Conservation (phyloP, 164 flowering plant species). For the Piper betle region DNA sequence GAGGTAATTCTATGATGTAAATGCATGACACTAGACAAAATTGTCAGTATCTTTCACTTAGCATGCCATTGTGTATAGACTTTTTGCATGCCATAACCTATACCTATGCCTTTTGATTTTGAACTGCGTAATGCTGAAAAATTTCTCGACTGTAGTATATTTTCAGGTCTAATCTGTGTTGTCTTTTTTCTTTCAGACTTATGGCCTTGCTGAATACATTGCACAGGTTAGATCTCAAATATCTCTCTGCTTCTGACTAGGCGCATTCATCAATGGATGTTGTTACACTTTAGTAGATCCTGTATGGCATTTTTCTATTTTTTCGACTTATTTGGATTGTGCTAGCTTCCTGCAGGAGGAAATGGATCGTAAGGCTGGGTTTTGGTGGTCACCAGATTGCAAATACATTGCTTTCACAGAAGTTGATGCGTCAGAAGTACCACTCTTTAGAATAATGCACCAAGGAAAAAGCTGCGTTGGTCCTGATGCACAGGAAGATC, state of each 20-base stretch:
- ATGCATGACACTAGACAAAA: too few relatives aligned
- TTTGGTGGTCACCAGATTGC: slow-evolving; percentile 97
- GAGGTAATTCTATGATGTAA: too few relatives aligned
- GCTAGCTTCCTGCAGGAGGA: slow-evolving; percentile 55
- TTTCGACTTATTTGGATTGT: background rate
- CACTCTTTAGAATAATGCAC: slow-evolving; percentile 81
- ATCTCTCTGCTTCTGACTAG: background rate
- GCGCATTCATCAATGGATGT: background rate
- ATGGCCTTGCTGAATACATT: slow-evolving; percentile 89
- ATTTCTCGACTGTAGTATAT: background rate
- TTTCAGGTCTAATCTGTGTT: background rate
- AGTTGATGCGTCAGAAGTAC: slow-evolving; percentile 76
- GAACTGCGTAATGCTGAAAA: too few relatives aligned
- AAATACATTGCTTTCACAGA: slow-evolving; percentile 77
- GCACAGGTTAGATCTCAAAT: slow-evolving; percentile 83
- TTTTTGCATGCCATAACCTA: background rate
- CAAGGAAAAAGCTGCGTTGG: slow-evolving; percentile 84
- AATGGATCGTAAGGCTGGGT: slow-evolving; percentile 89
- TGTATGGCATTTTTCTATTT: background rate
- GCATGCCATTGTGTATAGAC: too few relatives aligned
- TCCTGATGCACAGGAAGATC: slow-evolving; percentile 88
- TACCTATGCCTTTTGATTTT: too few relatives aligned
- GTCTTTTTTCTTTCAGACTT: slow-evolving; percentile 43
- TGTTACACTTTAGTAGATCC: background rate
- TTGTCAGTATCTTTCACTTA: too few relatives aligned